Percentiles rank a stretch among this genome's conserved stretches.
Conservation (phyloP, 2,329 filamentous ascomycete species). For the Trichothecium sympodiale region DNA sequence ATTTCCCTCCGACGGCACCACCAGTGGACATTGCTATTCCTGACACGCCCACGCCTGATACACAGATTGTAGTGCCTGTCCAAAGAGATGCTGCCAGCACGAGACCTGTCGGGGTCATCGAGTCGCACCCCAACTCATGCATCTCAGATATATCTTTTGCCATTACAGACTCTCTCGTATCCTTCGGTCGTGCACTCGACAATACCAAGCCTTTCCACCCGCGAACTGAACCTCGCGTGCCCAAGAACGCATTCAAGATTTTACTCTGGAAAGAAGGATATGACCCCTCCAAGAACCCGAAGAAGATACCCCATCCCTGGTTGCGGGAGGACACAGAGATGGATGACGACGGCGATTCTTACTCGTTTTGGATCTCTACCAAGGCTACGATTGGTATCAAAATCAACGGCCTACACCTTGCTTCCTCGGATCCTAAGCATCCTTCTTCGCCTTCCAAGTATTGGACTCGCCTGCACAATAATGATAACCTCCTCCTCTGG, state of each 20-base stretch:
- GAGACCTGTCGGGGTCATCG: conserved; percentile 51
- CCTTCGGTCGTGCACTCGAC: conserved; percentile 62
- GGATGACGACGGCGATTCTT: conserved; percentile 36
- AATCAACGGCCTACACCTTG: conserved; percentile 62
- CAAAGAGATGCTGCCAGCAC: conserved; percentile 20
- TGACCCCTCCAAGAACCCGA: conserved; percentile 42
- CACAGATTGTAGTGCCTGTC: conserved; percentile 23
- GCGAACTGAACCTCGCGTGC: conserved; percentile 56
- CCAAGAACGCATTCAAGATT: conserved; percentile 72
- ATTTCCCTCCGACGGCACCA: conserved; percentile 15
- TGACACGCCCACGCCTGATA: conserved; percentile 25
- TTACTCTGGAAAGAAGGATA: conserved; percentile 62
- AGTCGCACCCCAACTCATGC: conserved; percentile 54
- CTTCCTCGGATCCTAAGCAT: conserved; percentile 42
- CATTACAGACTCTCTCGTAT: conserved; percentile 55
- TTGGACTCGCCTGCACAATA: conserved; percentile 63
- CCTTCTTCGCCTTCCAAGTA: conserved; percentile 41
- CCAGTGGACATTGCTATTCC: conserved; percentile 14
- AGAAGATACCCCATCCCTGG: conserved; percentile 39
- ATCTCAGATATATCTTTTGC: conserved; percentile 51
- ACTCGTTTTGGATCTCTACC: conserved; percentile 66
- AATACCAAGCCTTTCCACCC: conserved; percentile 60
- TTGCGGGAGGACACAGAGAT: conserved; percentile 13
- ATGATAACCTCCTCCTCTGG: conserved; percentile 68
- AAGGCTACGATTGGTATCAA: conserved; percentile 66